phyloP scores from a whole-genome alignment of 352 stramenopile genomes.

The Thalassiosira ordinaria region DNA sequence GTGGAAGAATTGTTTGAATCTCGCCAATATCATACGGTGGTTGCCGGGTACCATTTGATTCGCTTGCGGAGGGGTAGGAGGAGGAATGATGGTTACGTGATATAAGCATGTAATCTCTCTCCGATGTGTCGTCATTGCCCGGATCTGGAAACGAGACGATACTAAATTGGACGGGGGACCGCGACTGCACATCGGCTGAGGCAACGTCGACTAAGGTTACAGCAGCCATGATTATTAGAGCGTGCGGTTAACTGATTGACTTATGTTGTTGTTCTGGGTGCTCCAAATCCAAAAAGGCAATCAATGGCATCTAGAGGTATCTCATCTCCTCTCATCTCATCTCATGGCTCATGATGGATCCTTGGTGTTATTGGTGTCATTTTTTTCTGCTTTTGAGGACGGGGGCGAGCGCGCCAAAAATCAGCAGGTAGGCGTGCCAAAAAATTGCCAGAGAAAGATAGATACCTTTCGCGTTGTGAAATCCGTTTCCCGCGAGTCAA shows the following conservation, averaged over 20 bases:
- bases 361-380: too few species aligned
- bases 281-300: neutral
- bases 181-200: conserved; percentile 3
- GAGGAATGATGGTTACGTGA: neutral
- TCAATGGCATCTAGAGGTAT: neutral
- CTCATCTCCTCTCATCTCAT: neutral
- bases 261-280: neutral
- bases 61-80: neutral
- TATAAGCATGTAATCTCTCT: conserved; percentile 50
- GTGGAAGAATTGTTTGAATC: conserved; percentile 59
- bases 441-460: too few species aligned
- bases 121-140: conserved; percentile 18
- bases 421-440: too few species aligned
- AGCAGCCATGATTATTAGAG: conserved; percentile 34
- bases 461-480: too few species aligned
- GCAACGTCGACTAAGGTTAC: conserved; percentile 41
- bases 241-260: neutral
- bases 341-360: too few species aligned
- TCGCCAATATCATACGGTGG: conserved; percentile 55
- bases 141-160: conserved; percentile 40
- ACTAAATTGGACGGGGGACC: conserved; percentile 21
- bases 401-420: too few species aligned
- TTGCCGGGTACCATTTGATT: neutral
- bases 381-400: too few species aligned
- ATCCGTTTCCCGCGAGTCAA: too few species aligned